phyloP scores from a whole-genome alignment of 768 basidiomycete genomes.

The Amylocystis lapponica region DNA sequence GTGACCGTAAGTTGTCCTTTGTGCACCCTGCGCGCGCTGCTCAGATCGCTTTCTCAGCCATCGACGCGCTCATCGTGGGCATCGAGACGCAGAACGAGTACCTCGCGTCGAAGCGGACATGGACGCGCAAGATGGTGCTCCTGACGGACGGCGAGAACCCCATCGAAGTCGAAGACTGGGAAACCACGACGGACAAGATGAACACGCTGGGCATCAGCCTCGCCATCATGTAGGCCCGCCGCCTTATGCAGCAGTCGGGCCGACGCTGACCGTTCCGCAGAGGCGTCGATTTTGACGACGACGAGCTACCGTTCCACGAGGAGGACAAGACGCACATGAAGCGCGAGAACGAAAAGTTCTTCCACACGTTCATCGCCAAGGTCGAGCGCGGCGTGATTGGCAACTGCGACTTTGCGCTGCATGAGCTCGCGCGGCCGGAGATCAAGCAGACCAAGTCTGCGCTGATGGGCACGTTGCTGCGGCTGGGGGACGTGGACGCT shows the following conservation, averaged over 20 bases:
- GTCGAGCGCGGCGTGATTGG: slow-evolving; percentile 51
- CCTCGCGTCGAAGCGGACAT: slow-evolving; percentile 66
- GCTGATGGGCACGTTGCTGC: slow-evolving; percentile 57
- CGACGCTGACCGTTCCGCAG: slow-evolving; percentile 34
- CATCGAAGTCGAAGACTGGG: slow-evolving; percentile 73
- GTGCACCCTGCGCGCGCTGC: neutral
- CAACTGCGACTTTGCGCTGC: slow-evolving; percentile 60
- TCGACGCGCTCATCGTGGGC: slow-evolving; percentile 84
- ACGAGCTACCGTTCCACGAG: slow-evolving; percentile 55
- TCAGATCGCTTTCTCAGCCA: slow-evolving; percentile 38
- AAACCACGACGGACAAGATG: slow-evolving; percentile 61
- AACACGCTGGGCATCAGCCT: slow-evolving; percentile 50
- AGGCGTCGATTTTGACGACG: slow-evolving; percentile 87
- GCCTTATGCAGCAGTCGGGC: neutral
- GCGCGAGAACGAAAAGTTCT: slow-evolving; percentile 76
- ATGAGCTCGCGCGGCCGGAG: slow-evolving; percentile 55
- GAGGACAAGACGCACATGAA: slow-evolving; percentile 67
- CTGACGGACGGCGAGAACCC: slow-evolving; percentile 82
- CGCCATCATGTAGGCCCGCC: slow-evolving; percentile 59
- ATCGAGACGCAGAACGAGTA: slow-evolving; percentile 72
- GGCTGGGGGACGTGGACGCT: slow-evolving; percentile 70
- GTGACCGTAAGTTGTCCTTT: slow-evolving; percentile 53
- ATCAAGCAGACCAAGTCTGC: slow-evolving; percentile 64
- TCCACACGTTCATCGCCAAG: slow-evolving; percentile 35
- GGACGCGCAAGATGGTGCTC: slow-evolving; percentile 80